phyloP scores from a whole-genome alignment of 2,329 filamentous ascomycete genomes.

The Epicoccum sorghinum region DNA sequence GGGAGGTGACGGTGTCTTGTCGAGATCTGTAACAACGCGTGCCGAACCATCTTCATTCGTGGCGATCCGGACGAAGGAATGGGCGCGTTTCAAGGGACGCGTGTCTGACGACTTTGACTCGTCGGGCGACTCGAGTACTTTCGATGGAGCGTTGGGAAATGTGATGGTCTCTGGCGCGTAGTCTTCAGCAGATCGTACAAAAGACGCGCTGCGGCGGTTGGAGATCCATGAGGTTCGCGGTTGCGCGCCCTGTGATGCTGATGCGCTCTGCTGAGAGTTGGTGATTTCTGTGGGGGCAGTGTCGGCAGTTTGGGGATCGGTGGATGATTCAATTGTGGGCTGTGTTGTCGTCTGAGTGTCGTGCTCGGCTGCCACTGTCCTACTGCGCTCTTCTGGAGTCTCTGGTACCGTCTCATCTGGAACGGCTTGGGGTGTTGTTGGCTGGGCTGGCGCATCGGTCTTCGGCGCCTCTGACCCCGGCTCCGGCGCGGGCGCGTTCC shows the following conservation, averaged over 20 bases:
- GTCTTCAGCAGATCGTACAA: slow-evolving; percentile 44
- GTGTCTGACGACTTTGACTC: slow-evolving; percentile 50
- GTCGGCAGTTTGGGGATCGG: slow-evolving; percentile 31
- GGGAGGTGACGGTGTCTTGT: slow-evolving; percentile 71
- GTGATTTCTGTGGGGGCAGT: slow-evolving; percentile 33
- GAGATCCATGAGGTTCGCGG: slow-evolving; percentile 51
- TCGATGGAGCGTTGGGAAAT: slow-evolving; percentile 33
- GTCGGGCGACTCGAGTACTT: slow-evolving; percentile 51
- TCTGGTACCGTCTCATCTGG: slow-evolving; percentile 27
- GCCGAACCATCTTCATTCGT: slow-evolving; percentile 89
- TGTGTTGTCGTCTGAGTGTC: slow-evolving; percentile 29
- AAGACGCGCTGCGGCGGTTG: slow-evolving; percentile 54
- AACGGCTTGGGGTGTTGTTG: slow-evolving; percentile 29
- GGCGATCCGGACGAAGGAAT: slow-evolving; percentile 73
- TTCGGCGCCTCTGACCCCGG: slow-evolving; percentile 23
- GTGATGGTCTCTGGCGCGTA: slow-evolving; percentile 39
- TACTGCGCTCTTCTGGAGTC: slow-evolving; percentile 12
- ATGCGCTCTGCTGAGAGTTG: slow-evolving; percentile 40
- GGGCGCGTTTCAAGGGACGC: slow-evolving; percentile 46
- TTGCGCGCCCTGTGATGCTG: slow-evolving; percentile 41
- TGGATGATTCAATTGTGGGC: slow-evolving; percentile 27
- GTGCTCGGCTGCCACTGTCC: slow-evolving; percentile 12
- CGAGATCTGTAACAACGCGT: slow-evolving; percentile 74
- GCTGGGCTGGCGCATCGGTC: slow-evolving; percentile 26
- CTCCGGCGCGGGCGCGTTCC: slow-evolving; percentile 29